Conservation (phyloP, 2,329 filamentous ascomycete genomes). For the Colletotrichum agaves region DNA sequence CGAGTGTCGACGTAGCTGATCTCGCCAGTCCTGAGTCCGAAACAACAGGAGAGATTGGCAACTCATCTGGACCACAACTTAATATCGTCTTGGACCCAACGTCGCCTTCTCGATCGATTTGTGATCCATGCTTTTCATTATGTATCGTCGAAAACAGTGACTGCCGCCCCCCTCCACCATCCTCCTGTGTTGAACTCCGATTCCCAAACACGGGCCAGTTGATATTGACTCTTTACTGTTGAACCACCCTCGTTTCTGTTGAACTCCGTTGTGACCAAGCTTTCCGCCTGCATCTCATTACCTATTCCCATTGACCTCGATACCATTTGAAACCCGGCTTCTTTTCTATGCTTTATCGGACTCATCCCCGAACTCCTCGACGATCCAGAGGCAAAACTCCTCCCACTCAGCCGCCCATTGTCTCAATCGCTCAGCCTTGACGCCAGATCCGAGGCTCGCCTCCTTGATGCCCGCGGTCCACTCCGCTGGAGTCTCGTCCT, state of each 20-base stretch:
- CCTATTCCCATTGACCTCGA: not conserved
- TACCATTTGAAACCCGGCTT: not conserved
- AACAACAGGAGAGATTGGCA: too few species aligned
- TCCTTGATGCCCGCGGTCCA: slow-evolving; percentile 77
- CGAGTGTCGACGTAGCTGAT: too few species aligned
- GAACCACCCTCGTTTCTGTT: not conserved
- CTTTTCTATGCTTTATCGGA: slow-evolving; percentile 52
- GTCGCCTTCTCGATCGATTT: too few species aligned
- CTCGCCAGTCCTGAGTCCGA: too few species aligned
- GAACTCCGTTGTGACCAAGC: slow-evolving; percentile 23
- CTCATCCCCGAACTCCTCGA: slow-evolving; percentile 74
- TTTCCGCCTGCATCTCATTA: not conserved
- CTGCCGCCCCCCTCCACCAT: not conserved
- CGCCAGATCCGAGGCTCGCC: slow-evolving; percentile 73
- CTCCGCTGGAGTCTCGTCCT: slow-evolving; percentile 73
- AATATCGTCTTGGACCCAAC: too few species aligned
- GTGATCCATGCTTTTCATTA: too few species aligned
- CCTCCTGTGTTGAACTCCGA: slow-evolving; percentile 20
- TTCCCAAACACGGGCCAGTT: not conserved
- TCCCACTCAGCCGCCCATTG: slow-evolving; percentile 83
- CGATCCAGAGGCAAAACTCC: slow-evolving; percentile 84
- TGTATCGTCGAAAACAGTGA: too few species aligned
- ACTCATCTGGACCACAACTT: too few species aligned
- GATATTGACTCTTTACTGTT: slow-evolving; percentile 14
- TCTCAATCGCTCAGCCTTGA: slow-evolving; percentile 74